Evolutionary conservation across 2,329 filamentous ascomycete species (phyloP), one percentile per base, ranked within the genome.

Genomic region (Bipolaris bicolor): DNA sequence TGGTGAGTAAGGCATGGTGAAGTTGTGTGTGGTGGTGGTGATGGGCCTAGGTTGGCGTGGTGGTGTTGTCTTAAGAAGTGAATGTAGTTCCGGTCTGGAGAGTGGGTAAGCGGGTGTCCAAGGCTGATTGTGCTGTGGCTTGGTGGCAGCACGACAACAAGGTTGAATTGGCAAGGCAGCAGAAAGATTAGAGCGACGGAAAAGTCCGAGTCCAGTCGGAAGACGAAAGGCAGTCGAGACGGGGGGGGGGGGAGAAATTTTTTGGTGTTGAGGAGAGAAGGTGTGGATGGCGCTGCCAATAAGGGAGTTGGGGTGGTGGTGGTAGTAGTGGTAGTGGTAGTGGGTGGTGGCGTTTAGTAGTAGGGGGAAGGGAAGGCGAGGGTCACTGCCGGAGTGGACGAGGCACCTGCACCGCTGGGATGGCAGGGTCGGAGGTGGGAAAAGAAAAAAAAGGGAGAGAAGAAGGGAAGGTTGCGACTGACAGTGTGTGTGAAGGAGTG

Each of bases 1-100:
- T 74, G 69, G 67, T 68, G 76, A 76, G 76, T 79, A 80, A 67
- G 78, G 72, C 81, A 83, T 82, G 68, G 55, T 67, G 51, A 33
- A 47, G 50, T 41, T 60, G 63, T 51, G 49, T 51, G 48, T 53
- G 55, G 49, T 40, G 39, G 63, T 49, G 49, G 36, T 58, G 49
- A 33, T 58, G 5, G 33, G 37, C 20, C 20, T 20, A 20, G 20
- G 20, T 20, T 20, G 20, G 20, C 20, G 20, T 20, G 51, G 49
- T 63, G 40, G 48, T 52, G 58, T 56, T 51, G 57, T 63, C 52
- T 69, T 67, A 26, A 31, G 59, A 66, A 67, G 52, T 57, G 54
- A 60, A 54, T 22, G 49, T 55, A 39, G 49, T 43, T 43, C 40
- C 40, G 40, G 54, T 16, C 49, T 57, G 54, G 16, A 33, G 16